Evolutionary conservation across 2,329 filamentous ascomycete genomes (phyloP), one percentile per base, ranked within the genome.

Genomic region (Ophiostoma populinum): DNA sequence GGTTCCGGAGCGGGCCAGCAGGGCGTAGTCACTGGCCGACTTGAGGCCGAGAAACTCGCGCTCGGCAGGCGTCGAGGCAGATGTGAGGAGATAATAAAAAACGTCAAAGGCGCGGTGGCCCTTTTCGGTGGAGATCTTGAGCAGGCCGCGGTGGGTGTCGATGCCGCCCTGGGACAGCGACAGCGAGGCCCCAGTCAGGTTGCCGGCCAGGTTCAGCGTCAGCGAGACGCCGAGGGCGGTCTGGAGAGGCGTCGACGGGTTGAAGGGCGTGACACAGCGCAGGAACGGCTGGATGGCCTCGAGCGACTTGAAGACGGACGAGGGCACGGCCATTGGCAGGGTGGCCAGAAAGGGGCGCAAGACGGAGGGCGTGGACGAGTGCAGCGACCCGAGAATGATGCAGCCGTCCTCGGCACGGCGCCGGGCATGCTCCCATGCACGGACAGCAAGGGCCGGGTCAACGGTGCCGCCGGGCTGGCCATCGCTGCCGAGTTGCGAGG

Each of bases 31-130:
- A 4, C 80, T 78, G 3, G 81, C 71, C 7, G 74, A 64, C 55
- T 83, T 80, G 20, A 98, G 67, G 18, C 79, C 75, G 11, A 98
- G 61, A 41, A 86, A 92, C 51, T 95, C 87, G 37, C 83, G 68
- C 57, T 98, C 90, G 2, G 83, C 77, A 4, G 79, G 74, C 1
- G 82, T 90, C 0, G 90, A 92, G 1, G 81, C 80, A n/a, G 80
- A 85, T 0, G 86, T 92, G 27, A 95, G 66, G 1, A 98, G 71
- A 49, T 94, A 95, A 59, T 98, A 95, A 51, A 98, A 95, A 33
- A 92, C 90, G 50, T 98, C 87, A 47, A 98, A 98, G 4, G 87
- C 90, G 42, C 90, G 76, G 55, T 83, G 83, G 10, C 90, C 90
- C 6, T 73, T 51, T 50, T 93, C 75, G 0, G 74, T 56, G 0